Percentiles rank a stretch among this genome's conserved stretches.
Evolutionary conservation across 441 rosid species (phyloP).

Genomic region (Biscutella auriculata): DNA sequence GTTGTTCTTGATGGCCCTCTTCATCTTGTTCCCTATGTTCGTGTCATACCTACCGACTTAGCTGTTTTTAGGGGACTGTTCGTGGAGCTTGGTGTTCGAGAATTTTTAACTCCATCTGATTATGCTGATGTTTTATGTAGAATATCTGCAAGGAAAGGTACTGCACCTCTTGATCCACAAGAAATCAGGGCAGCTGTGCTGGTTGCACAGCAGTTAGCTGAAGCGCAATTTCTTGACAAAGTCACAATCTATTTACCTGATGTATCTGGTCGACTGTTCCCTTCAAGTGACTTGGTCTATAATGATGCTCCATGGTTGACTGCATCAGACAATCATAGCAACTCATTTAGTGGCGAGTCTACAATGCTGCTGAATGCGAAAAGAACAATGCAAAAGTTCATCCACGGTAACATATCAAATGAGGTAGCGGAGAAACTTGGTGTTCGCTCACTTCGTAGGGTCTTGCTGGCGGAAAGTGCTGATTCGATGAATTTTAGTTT

Average conservation of each 20-base stretch:
- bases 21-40: slow-evolving; percentile 91
- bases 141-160: slow-evolving; percentile 73
- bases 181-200: slow-evolving; percentile 82
- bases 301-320: slow-evolving; percentile 98
- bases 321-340: slow-evolving; percentile 50
- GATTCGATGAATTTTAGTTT: slow-evolving; percentile 96
- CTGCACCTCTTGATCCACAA: slow-evolving; percentile 54
- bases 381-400: slow-evolving; percentile 67
- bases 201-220: slow-evolving; percentile 90
- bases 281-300: slow-evolving; percentile 74
- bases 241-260: slow-evolving; percentile 78
- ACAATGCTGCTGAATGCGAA: slow-evolving; percentile 48
- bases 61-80: slow-evolving; percentile 85
- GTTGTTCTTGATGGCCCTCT: slow-evolving; percentile 96
- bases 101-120: slow-evolving; percentile 73
- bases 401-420: slow-evolving; percentile 90
- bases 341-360: slow-evolving; percentile 51
- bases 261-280: slow-evolving; percentile 67
- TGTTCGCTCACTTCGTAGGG: slow-evolving; percentile 92
- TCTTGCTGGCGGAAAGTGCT: slow-evolving; percentile 94
- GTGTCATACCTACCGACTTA: slow-evolving; percentile 84
- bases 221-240: slow-evolving; percentile 59
- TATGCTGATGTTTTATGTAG: slow-evolving; percentile 72
- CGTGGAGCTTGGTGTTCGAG: slow-evolving; percentile 82
- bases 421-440: slow-evolving; percentile 97